Conservation (phyloP, 495 filamentous ascomycete species). For the Parathielavia hyrcaniae region DNA sequence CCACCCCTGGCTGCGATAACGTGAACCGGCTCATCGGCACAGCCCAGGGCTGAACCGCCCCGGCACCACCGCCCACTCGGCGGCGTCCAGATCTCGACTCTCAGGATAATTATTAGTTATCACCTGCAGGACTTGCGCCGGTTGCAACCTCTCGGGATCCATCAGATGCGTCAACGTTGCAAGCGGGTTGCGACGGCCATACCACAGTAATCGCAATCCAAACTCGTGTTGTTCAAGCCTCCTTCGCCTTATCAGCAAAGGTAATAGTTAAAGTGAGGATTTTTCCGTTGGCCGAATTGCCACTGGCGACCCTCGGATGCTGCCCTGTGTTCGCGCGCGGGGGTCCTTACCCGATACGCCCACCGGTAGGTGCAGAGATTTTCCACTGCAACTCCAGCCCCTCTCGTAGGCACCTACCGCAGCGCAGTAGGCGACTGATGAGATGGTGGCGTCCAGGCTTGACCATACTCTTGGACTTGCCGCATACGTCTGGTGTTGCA, state of each 20-base stretch:
- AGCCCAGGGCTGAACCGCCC: conserved; percentile 5
- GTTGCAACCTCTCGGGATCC: conserved; percentile 11
- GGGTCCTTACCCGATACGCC: conserved; percentile 8
- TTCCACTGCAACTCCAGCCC: not conserved
- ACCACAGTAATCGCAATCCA: not conserved
- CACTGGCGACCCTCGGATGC: not conserved
- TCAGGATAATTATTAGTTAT: not conserved
- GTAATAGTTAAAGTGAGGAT: not conserved
- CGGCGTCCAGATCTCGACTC: conserved; percentile 12
- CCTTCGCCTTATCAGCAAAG: too few relatives aligned
- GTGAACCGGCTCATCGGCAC: conserved; percentile 13
- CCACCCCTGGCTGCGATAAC: not conserved
- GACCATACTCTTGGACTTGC: conserved; percentile 5
- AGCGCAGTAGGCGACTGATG: too few relatives aligned
- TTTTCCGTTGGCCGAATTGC: conserved; percentile 6
- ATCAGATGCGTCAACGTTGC: not conserved
- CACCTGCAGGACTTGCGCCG: conserved; percentile 4
- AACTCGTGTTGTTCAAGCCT: conserved; percentile 1
- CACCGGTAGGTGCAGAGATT: conserved; percentile 1
- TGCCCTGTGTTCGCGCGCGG: not conserved
- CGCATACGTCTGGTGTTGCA: conserved; percentile 6
- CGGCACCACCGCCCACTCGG: not conserved
- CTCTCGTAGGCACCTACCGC: not conserved
- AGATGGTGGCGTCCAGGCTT: conserved; percentile 3
- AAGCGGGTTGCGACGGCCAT: conserved; percentile 1